Evolutionary conservation across 1,139 yeast genomes (phyloP).

Genomic region (Zygoascus hellenicus): DNA sequence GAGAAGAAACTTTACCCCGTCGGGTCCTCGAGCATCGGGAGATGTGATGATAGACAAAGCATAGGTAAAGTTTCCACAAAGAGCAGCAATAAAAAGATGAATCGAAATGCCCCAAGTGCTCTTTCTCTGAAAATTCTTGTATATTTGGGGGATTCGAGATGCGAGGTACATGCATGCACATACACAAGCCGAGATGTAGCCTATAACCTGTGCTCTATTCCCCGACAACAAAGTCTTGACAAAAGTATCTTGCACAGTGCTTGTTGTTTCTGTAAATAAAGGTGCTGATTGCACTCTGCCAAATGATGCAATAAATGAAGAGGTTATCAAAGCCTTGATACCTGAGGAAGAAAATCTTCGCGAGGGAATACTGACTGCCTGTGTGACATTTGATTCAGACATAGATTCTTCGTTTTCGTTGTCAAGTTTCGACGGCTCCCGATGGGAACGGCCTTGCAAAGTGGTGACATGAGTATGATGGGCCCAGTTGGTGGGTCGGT

Average conservation of each 20-base stretch:
- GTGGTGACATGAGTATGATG: not conserved
- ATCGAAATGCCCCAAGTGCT: constrained; percentile 85
- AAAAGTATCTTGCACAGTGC: constrained; percentile 6
- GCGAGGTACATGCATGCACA: constrained; percentile 71
- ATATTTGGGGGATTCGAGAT: constrained; percentile 80
- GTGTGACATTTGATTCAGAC: not conserved
- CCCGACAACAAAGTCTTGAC: constrained; percentile 1
- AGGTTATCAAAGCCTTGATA: constrained; percentile 23
- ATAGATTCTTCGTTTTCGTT: not conserved
- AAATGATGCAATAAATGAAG: constrained; percentile 30
- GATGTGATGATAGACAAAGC: constrained; percentile 57
- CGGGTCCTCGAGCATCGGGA: constrained; percentile 38
- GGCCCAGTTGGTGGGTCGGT: not conserved
- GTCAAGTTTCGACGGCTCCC: too few relatives aligned
- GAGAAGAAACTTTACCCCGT: constrained; percentile 46
- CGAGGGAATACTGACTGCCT: not conserved
- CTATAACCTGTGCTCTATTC: constrained; percentile 32
- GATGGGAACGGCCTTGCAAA: not conserved
- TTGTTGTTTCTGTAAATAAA: constrained; percentile 19
- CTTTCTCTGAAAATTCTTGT: constrained; percentile 65
- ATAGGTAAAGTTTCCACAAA: constrained; percentile 76
- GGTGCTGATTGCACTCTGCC: constrained; percentile 24
- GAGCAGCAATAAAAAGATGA: constrained; percentile 68
- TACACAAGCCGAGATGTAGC: constrained; percentile 67
- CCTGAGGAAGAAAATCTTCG: constrained; percentile 21